These are phyloP conservation scores for Corrigiola litoralis DNA, from an alignment of 179 eudicot species.

Conservation along the genomic window DNA sequence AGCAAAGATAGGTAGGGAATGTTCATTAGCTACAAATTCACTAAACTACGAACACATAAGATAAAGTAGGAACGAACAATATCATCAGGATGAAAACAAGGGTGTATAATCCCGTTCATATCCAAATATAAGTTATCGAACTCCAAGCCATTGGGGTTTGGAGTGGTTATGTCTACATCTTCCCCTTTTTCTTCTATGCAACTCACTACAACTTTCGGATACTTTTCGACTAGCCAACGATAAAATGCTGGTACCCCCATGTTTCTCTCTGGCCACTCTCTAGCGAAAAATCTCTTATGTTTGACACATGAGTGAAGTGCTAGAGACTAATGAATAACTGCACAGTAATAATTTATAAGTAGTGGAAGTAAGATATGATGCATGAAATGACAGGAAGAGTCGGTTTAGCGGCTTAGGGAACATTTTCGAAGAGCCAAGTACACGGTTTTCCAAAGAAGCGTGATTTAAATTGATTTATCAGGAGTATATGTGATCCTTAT, in stretches of 20 bases:
- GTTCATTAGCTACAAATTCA: background rate
- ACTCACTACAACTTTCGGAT: constrained; percentile 30
- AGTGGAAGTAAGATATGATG: too few species aligned
- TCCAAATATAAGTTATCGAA: constrained; percentile 60
- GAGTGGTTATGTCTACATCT: constrained; percentile 4
- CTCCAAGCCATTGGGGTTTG: constrained; percentile 49
- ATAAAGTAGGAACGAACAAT: constrained; percentile 17
- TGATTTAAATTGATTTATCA: too few species aligned
- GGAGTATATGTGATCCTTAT: too few species aligned
- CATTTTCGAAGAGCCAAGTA: background rate
- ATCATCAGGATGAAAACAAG: constrained; percentile 62
- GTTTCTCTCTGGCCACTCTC: background rate
- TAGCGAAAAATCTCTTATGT: background rate
- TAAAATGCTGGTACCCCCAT: constrained; percentile 75
- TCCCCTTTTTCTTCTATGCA: constrained; percentile 24
- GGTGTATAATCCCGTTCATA: constrained; percentile 69
- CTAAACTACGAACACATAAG: background rate
- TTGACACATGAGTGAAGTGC: too few species aligned
- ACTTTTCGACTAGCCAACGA: constrained; percentile 44
- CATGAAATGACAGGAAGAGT: too few species aligned
- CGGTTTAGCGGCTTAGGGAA: background rate
- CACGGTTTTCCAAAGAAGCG: background rate
- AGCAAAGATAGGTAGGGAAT: too few species aligned
- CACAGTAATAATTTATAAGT: too few species aligned
- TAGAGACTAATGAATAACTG: too few species aligned